A percentile compares a stretch with the other conserved stretches of the same genome.
These are phyloP conservation scores for Leccinum fallax DNA, from an alignment of 1,284 basidiomycete species.

Conservation along the genomic window DNA sequence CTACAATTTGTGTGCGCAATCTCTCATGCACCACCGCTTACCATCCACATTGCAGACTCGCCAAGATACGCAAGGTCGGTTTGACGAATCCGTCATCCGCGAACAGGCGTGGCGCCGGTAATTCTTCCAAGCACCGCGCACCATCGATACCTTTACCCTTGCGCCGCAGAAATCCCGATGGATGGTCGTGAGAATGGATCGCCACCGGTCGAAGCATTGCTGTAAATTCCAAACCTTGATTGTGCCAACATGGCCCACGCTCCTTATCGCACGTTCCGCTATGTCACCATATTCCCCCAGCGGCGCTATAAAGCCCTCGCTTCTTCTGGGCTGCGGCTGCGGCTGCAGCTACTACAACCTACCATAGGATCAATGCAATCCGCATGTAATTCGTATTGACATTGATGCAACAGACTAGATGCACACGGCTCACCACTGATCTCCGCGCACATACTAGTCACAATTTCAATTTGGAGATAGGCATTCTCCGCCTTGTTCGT, in stretches of 20 bases:
- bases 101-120: constrained; percentile 17
- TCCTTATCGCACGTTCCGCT: constrained; percentile 16
- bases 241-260: not conserved
- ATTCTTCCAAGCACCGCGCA: constrained; percentile 33
- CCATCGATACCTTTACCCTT: constrained; percentile 62
- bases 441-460: constrained; percentile 10
- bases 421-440: constrained; percentile 9
- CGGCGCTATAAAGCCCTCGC: not conserved
- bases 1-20: constrained; percentile 8
- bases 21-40: constrained; percentile 7
- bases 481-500: not conserved
- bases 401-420: constrained; percentile 1
- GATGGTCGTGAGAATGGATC: constrained; percentile 47
- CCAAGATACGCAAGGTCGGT: constrained; percentile 54
- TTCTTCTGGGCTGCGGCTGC: not conserved
- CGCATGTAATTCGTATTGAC: constrained; percentile 7
- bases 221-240: constrained; percentile 4
- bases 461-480: not conserved
- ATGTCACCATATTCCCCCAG: not conserved
- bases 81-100: constrained; percentile 43
- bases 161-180: constrained; percentile 51
- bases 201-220: not conserved
- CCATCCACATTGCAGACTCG: constrained; percentile 38
- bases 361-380: constrained; percentile 10
- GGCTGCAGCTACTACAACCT: not conserved